Conservation (phyloP, 2,329 filamentous ascomycete genomes). For the Aureobasidium sp. region DNA sequence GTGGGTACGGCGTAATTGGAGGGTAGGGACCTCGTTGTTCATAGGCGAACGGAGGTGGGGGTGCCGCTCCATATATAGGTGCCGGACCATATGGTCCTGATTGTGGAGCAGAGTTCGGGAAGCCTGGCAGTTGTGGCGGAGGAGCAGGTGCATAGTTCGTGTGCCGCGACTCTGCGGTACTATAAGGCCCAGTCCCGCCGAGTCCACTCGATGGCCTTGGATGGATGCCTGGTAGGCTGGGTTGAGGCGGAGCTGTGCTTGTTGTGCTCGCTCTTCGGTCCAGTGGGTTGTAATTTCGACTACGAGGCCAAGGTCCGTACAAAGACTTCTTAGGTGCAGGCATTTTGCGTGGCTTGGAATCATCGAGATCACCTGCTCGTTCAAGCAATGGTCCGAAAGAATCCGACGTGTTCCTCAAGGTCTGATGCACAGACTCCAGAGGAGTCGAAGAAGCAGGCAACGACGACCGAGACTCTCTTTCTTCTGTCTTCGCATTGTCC, state of each 20-base stretch:
- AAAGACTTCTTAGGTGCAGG: slow-evolving; percentile 14
- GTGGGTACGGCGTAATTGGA: neutral
- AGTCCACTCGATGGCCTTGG: neutral
- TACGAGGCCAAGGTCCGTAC: slow-evolving; percentile 12
- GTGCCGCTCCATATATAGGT: neutral
- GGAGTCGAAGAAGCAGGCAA: neutral
- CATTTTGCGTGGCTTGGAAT: neutral
- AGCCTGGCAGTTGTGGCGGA: neutral
- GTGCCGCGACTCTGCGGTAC: neutral
- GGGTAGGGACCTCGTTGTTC: slow-evolving; percentile 8
- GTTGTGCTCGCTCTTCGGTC: slow-evolving; percentile 12
- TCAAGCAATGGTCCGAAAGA: slow-evolving; percentile 11
- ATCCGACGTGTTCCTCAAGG: slow-evolving; percentile 6
- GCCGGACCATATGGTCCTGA: neutral
- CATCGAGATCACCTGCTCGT: neutral
- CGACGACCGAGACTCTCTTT: neutral
- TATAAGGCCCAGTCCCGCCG: neutral
- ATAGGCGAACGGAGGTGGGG: neutral
- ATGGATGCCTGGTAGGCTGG: neutral
- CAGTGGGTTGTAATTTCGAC: slow-evolving; percentile 12
- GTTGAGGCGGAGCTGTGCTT: neutral
- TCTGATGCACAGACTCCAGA: slow-evolving; percentile 2
- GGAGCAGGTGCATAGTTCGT: neutral
- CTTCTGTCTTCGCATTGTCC: neutral
- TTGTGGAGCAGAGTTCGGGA: slow-evolving; percentile 1